Percentiles rank a stretch among this genome's conserved stretches.
Evolutionary conservation across 2,329 filamentous ascomycete genomes (phyloP).

Genomic region (Niveomyces coronatus): DNA sequence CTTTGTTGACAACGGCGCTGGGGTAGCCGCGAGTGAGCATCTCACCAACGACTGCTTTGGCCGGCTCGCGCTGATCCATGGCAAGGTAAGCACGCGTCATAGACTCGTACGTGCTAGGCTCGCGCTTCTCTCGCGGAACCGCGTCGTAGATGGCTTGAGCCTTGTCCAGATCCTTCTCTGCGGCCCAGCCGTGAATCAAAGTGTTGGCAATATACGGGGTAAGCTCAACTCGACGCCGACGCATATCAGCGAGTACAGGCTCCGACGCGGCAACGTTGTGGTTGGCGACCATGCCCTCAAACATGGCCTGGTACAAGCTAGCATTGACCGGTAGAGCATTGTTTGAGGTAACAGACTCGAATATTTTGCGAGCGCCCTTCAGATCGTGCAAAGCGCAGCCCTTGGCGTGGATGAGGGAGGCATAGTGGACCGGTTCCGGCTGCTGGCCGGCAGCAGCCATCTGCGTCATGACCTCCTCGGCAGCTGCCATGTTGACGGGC

Average conservation of each 20-base stretch:
- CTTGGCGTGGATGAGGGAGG: conserved; percentile 88
- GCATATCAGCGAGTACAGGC: conserved; percentile 67
- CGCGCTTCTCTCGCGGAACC: conserved; percentile 69
- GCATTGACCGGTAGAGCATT: conserved; percentile 60
- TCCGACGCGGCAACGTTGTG: conserved; percentile 71
- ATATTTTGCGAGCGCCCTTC: conserved; percentile 68
- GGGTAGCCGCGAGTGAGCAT: conserved; percentile 89
- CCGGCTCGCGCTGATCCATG: conserved; percentile 66
- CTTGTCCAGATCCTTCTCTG: conserved; percentile 68
- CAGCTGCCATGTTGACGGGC: conserved; percentile 77
- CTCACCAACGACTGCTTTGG: conserved; percentile 73
- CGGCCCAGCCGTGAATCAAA: conserved; percentile 92
- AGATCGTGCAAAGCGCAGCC: conserved; percentile 92
- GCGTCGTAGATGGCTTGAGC: conserved; percentile 69
- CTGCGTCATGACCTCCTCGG: conserved; percentile 69
- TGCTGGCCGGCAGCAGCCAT: conserved; percentile 65
- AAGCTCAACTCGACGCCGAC: conserved; percentile 61
- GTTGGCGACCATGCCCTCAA: conserved; percentile 95
- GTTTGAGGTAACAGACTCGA: conserved; percentile 68
- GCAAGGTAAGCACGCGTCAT: conserved; percentile 93
- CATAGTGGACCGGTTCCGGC: conserved; percentile 90
- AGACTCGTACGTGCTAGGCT: conserved; percentile 96
- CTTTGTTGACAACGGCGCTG: conserved; percentile 83
- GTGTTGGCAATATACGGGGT: conserved; percentile 98
- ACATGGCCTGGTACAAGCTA: conserved; percentile 91